Percentiles rank a stretch among this genome's conserved stretches.
phyloP scores from a whole-genome alignment of 148 eudicot species.

The Oxyria digyna region DNA sequence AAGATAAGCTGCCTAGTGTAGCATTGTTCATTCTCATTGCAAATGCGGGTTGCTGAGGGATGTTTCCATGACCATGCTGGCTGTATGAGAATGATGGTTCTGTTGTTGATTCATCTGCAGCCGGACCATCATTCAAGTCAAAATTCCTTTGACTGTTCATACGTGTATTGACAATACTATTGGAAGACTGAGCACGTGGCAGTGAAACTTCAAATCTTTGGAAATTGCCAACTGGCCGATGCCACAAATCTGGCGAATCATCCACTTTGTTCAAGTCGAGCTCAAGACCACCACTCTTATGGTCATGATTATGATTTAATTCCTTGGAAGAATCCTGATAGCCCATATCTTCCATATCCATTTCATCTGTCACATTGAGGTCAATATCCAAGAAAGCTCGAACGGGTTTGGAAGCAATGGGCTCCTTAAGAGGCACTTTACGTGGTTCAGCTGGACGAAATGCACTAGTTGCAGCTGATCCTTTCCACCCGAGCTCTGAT shows the following conservation, averaged over 20 bases:
- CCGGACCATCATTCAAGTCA: conserved; percentile 85
- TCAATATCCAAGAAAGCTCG: conserved; percentile 65
- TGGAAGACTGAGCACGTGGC: conserved; percentile 16
- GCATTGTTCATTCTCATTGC: conserved; percentile 38
- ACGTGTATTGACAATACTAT: conserved; percentile 24
- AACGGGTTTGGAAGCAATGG: conserved; percentile 26
- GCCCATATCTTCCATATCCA: conserved; percentile 32
- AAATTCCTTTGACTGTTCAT: conserved; percentile 45
- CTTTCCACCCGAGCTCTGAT: conserved; percentile 73
- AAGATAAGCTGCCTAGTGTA: conserved; percentile 30
- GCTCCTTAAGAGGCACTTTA: conserved; percentile 27
- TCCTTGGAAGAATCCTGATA: conserved; percentile 24
- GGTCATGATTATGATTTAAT: not conserved
- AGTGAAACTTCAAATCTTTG: conserved; percentile 22
- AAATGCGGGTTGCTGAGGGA: conserved; percentile 25
- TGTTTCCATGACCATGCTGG: conserved; percentile 21
- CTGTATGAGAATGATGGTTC: conserved; percentile 22
- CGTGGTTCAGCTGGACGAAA: conserved; percentile 95
- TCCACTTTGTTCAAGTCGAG: conserved; percentile 78
- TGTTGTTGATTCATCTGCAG: conserved; percentile 32
- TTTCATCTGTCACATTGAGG: conserved; percentile 76
- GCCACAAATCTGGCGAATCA: conserved; percentile 43
- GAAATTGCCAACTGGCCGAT: conserved; percentile 22
- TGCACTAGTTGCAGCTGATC: conserved; percentile 93
- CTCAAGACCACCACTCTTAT: conserved; percentile 32